These are phyloP conservation scores for Wickerhamomyces tratensis DNA, from an alignment of 805 yeast species.

Conservation along the genomic window DNA sequence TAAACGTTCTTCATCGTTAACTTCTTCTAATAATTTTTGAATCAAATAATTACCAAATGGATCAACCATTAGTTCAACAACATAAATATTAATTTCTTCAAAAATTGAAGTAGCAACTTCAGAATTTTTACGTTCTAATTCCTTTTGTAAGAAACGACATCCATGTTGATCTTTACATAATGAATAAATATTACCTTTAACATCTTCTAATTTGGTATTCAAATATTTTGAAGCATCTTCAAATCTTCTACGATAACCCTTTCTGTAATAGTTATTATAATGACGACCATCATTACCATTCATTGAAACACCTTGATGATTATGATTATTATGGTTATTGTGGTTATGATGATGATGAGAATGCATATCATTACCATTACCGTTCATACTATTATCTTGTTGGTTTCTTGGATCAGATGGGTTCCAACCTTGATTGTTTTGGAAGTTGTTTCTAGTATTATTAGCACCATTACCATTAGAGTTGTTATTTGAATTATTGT, in stretches of 20 bases:
- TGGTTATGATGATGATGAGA: slow-evolving; percentile 3
- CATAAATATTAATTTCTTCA: slow-evolving; percentile 66
- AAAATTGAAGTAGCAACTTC: slow-evolving; percentile 68
- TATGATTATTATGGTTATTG: not conserved
- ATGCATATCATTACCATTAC: slow-evolving; percentile 3
- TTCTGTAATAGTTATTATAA: slow-evolving; percentile 10
- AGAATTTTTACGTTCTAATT: slow-evolving; percentile 51
- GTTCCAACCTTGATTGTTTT: no score
- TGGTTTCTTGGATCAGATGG: no score
- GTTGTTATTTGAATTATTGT: no score
- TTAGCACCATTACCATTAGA: no score
- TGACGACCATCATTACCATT: slow-evolving; percentile 6
- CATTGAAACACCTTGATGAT: slow-evolving; percentile 1
- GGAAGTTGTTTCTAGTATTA: no score
- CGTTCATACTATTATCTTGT: not conserved
- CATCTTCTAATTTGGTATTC: slow-evolving; percentile 60
- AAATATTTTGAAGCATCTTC: slow-evolving; percentile 67
- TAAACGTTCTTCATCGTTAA: slow-evolving; percentile 60
- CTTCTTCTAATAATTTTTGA: slow-evolving; percentile 80
- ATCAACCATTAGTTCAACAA: slow-evolving; percentile 84
- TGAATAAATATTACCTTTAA: slow-evolving; percentile 62
- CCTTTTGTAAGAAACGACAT: slow-evolving; percentile 84
- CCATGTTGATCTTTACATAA: slow-evolving; percentile 96
- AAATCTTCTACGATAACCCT: slow-evolving; percentile 16
- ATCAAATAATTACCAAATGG: slow-evolving; percentile 96